Evolutionary conservation across 768 basidiomycete genomes (phyloP).

Genomic region (Podaxis sp.): DNA sequence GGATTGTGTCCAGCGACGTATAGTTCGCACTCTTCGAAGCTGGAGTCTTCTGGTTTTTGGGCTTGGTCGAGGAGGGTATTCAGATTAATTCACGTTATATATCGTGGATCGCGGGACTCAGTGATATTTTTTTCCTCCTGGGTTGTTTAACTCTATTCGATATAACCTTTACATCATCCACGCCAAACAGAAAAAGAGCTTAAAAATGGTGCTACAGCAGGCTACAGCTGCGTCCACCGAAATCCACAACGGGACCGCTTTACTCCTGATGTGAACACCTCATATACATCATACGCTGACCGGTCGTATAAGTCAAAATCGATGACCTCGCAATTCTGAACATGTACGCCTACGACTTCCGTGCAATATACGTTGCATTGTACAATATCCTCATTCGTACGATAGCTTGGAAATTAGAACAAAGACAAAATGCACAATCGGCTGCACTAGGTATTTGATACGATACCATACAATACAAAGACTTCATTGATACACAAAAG

Average conservation of each 20-base stretch:
- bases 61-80: no score
- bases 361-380: constrained; percentile 56
- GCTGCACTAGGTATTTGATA: neutral
- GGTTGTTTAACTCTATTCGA: neutral
- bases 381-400: constrained; percentile 63
- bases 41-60: neutral
- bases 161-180: neutral
- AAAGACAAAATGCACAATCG: neutral
- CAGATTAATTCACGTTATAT: constrained; percentile 61
- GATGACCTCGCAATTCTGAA: constrained; percentile 69
- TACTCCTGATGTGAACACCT: neutral
- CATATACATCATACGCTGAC: neutral
- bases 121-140: constrained; percentile 19
- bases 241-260: neutral
- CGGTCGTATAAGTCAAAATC: neutral
- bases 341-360: constrained; percentile 64
- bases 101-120: constrained; percentile 25
- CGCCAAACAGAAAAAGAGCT: neutral
- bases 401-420: constrained; percentile 54
- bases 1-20: no score
- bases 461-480: no score
- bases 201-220: neutral
- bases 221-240: no score
- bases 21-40: constrained; percentile 15
- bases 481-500: no score